These are phyloP conservation scores for Phytophthora palmivora DNA, from an alignment of 352 stramenopile genomes.

Conservation along the genomic window DNA sequence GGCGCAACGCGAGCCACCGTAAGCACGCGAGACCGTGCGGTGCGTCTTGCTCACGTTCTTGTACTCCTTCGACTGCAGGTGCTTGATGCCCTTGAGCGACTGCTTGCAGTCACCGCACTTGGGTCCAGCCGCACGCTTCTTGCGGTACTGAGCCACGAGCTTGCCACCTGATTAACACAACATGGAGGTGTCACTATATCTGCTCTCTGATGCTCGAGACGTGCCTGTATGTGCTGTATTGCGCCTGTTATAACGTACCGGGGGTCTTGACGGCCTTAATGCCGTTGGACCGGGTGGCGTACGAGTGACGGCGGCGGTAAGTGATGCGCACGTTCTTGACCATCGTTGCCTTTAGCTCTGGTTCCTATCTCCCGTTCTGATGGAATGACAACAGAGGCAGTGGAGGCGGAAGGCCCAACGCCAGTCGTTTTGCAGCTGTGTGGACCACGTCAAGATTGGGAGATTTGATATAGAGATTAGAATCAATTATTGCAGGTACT, in stretches of 20 bases:
- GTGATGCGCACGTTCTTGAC: constrained; percentile 96
- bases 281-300: constrained; percentile 96
- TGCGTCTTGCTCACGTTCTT: constrained; percentile 90
- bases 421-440: constrained; percentile 53
- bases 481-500: not conserved
- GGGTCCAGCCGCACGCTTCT: constrained; percentile 94
- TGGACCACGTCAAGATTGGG: constrained; percentile 22
- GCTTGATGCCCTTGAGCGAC: constrained; percentile 91
- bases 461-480: not conserved
- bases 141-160: constrained; percentile 94
- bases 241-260: constrained; percentile 65
- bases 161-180: constrained; percentile 71
- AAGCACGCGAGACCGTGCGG: constrained; percentile 96
- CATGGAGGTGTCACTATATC: constrained; percentile 6
- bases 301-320: constrained; percentile 96
- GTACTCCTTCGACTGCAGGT: constrained; percentile 74
- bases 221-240: not conserved
- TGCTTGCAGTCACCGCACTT: constrained; percentile 98
- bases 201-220: constrained; percentile 1
- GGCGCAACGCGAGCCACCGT: constrained; percentile 95
- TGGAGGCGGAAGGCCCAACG: constrained; percentile 39
- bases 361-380: constrained; percentile 78
- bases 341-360: constrained; percentile 77
- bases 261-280: constrained; percentile 96
- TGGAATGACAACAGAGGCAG: constrained; percentile 48